A percentile compares a stretch with the other conserved stretches of the same genome.
Evolutionary conservation across 352 stramenopile genomes (phyloP).

Genomic region (Phytophthora capsici): DNA sequence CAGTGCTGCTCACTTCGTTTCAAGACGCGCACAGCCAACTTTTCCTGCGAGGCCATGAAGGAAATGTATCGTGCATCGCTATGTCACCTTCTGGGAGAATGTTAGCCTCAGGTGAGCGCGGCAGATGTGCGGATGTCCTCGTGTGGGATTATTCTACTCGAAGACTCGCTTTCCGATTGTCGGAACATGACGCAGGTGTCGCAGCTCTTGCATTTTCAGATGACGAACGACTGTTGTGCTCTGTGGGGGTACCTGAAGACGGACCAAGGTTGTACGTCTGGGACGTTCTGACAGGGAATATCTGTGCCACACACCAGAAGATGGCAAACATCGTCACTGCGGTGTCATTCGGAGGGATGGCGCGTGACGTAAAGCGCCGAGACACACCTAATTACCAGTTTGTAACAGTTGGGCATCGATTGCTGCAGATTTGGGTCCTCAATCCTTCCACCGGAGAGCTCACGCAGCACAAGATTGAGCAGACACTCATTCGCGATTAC

Average conservation of each 20-base stretch:
- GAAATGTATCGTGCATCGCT: constrained; percentile 78
- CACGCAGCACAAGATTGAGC: constrained; percentile 68
- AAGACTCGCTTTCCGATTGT: constrained; percentile 81
- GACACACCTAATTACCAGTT: constrained; percentile 91
- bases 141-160: constrained; percentile 89
- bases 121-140: constrained; percentile 85
- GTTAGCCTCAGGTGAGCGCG: constrained; percentile 86
- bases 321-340: constrained; percentile 61
- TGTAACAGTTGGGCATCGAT: constrained; percentile 72
- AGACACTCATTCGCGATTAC: constrained; percentile 82
- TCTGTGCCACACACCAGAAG: constrained; percentile 86
- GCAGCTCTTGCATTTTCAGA: constrained; percentile 89
- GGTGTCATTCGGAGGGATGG: constrained; percentile 86
- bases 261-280: constrained; percentile 88
- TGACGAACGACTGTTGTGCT: constrained; percentile 89
- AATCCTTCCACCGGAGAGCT: constrained; percentile 88
- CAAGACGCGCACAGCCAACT: constrained; percentile 82
- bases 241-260: constrained; percentile 80
- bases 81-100: constrained; percentile 80
- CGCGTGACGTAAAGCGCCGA: constrained; percentile 90
- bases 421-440: constrained; percentile 86
- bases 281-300: constrained; percentile 90
- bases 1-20: constrained; percentile 80
- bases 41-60: constrained; percentile 88
- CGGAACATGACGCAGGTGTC: constrained; percentile 93